Base-by-base conservation (phyloP, 1,139 yeast genomes). In the Pichia norvegensis region DNA sequence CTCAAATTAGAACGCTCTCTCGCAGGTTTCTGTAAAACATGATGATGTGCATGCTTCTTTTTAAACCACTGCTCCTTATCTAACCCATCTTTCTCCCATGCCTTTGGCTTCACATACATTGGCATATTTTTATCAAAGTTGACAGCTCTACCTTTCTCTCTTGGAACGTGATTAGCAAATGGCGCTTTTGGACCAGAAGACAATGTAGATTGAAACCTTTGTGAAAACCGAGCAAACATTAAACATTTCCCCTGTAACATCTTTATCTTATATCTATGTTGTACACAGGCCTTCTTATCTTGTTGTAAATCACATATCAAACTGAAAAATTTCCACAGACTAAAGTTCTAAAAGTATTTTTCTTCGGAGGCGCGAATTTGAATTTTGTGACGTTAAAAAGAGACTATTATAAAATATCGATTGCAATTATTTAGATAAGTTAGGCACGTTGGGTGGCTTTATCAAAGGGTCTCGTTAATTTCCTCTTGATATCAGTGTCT, bases 21-120 rank as follows among this genome's bases (percentile, higher is more conserved):
- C 19, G 38, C 45, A 31, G 47, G 54, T 38, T 57, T 55, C 52
- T 70, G 72, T 43, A 60, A 61, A 2, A 79, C 80, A 55, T 79
- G 85, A 10, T 74, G 71, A 60, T 76, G 81, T 0, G 82, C 80
- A 57, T 70, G 79, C 54, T 73, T 76, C 48, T 67, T 68, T 39
- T 67, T 68, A 62, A 79, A 80, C 67, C 70, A 80, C 2, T 67
- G 58, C 29, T 74, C 84, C 54, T 79, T 79, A 48, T 69, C 70
- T 55, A 71, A 70, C 10, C 74, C 72, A 40, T 66, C 73, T 42
- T 67, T 69, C 48, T 77, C 81, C 85, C 86, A 79, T 2, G 85
- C 82, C 53, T 79, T 76, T 14, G 51, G 41, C 29, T 62, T 54
- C 8, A 60, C 59, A 10, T 63, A 55, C 10, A 52, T 45, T 2